Base-by-base conservation (phyloP, 2,329 filamentous ascomycete genomes). In the Alternaria sp. region DNA sequence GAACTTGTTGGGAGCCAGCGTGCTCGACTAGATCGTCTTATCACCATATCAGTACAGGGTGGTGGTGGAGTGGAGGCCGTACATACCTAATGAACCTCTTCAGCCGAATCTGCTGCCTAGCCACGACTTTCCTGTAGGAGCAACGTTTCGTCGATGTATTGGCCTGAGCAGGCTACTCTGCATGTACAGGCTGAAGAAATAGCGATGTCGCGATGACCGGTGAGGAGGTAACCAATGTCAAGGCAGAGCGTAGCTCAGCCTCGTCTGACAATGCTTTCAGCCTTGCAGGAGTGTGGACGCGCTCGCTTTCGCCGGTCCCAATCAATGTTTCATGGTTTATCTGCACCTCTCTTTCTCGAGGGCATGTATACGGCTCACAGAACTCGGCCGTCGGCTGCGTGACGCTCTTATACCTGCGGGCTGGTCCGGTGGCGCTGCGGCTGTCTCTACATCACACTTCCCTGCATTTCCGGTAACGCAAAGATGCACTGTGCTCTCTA, bases 171-270 rank as follows among this genome's bases (percentile, higher is more conserved):
- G 33, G 44, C 53, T 55, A 44, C 11, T 7, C 21, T 51, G 56
- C 53, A 58, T 55, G 37, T 9, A 50, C 12, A 8, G 23, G 55
- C 55, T 64, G 45, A 45, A 21, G 54, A 55, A 23, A 57, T 47
- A n/a, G 41, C 25, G 51, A 58, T 58, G 41, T 49, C 18, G 58
- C 26, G 60, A 56, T 53, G 55, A 66, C 67, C 69, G 69, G 68
- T 73, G 61, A 71, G 51, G 26, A 46, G 33, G 20, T 45, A 50
- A 20, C 60, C 60, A 69, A 67, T 67, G 53, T 23, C 41, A 54
- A 28, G 12, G 43, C 49, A 61, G 21, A 45, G 46, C n/a, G 23
- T 54, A 54, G 60, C 55, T 68, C 64, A 67, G 69, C 69, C 62
- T 67, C 60, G 30, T 65, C 47, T 50, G 55, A 53, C 50, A 28